Base-by-base conservation (phyloP, 2,329 filamentous ascomycete genomes). In the Fusarium algeriense region DNA sequence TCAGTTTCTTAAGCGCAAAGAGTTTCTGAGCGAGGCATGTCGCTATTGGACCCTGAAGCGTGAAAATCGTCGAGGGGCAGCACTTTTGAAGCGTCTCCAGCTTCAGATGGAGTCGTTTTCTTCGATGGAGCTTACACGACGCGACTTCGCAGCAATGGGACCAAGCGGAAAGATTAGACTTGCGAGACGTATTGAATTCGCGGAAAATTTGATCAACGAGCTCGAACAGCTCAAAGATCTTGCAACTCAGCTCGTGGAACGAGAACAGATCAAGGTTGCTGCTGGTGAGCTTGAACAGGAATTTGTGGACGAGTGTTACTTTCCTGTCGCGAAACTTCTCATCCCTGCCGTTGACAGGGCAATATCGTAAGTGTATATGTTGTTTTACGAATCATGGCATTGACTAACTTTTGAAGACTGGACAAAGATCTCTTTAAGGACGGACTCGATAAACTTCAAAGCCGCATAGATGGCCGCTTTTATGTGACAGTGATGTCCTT, bases 31-130 rank as follows among this genome's bases (percentile, higher is more conserved):
- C 62, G 95, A 98, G 80, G 93, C 93, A 4, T 98, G 95, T 83
- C 94, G 94, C 75, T 99, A 98, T 82, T 99, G 96, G 96, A 98
- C 96, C 0, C 82, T 99, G 70, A 99, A 99, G 83, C 90, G 96
- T 60, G 96, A 99, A 80, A 93, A 95, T 68, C 90, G 96, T 37
- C 89, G 96, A 64, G 96, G 96, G 49, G 96, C 96, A 34, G 94
- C 96, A 7, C 85, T 99, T 60, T 87, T 99, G 65, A 98, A 98
- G 82, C 90, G 96, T 38, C 86, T 99, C 23, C 96, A 99, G 80
- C 84, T 98, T 62, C 95, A 98, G 80, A 92, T 98, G 87, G 95
- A 98, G 80, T 93, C 94, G 0, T 99, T 98, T 80, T 95, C 95
- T 10, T 97, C 94, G 1, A 97, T 98, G 92, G 96, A 99, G 81